phyloP scores from a whole-genome alignment of 2,329 filamentous ascomycete genomes.

The Fusarium nodosum region DNA sequence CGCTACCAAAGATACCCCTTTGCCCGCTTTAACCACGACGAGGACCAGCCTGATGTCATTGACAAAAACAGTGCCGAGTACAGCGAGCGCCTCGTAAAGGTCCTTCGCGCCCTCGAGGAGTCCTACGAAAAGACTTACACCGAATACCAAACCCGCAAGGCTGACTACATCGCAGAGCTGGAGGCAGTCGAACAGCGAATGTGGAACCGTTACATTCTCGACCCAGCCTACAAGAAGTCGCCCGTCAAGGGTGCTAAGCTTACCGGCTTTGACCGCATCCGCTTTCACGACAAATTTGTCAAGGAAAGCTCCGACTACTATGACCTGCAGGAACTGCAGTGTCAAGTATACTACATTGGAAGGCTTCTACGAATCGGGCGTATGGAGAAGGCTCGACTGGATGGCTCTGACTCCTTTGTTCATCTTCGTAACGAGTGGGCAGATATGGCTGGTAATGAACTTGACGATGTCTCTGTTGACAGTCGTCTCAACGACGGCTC shows the following conservation, averaged over 20 bases:
- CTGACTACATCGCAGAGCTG: background rate
- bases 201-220: slow-evolving; percentile 33
- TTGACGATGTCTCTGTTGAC: background rate
- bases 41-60: background rate
- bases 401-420: slow-evolving; percentile 19
- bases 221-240: slow-evolving; percentile 5
- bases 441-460: background rate
- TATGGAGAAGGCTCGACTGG: slow-evolving; percentile 29
- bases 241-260: background rate
- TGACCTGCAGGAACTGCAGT: background rate
- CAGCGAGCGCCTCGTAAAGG: slow-evolving; percentile 8
- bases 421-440: slow-evolving; percentile 22
- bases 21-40: slow-evolving; percentile 3
- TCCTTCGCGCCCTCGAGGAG: slow-evolving; percentile 21
- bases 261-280: background rate
- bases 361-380: slow-evolving; percentile 8
- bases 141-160: slow-evolving; percentile 10
- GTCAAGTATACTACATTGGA: slow-evolving; percentile 7
- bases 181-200: slow-evolving; percentile 12
- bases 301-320: no score
- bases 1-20: slow-evolving; percentile 23
- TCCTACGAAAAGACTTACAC: background rate
- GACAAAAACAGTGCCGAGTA: slow-evolving; percentile 35
- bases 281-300: background rate
- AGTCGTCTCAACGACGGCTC: background rate